These are phyloP conservation scores for Kodamaea jinghongensis DNA, from an alignment of 805 yeast genomes.

Conservation along the genomic window DNA sequence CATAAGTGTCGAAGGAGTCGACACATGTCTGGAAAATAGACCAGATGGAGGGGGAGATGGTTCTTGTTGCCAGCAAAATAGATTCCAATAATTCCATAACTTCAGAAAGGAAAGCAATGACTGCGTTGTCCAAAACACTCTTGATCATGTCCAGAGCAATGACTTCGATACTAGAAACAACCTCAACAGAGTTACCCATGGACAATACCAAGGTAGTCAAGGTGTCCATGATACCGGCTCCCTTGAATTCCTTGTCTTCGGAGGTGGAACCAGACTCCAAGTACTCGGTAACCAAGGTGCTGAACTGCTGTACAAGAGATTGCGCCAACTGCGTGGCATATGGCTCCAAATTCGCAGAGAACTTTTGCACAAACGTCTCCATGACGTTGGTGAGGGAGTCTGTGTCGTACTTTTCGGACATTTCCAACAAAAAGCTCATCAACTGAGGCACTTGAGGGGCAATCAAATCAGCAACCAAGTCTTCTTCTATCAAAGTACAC, in stretches of 20 bases:
- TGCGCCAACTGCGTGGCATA: slow-evolving; percentile 60
- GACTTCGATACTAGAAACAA: slow-evolving; percentile 32
- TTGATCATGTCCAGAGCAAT: slow-evolving; percentile 33
- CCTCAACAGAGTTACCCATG: slow-evolving; percentile 40
- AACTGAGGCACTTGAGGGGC: slow-evolving; percentile 45
- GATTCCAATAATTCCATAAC: slow-evolving; percentile 51
- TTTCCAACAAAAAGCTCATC: slow-evolving; percentile 42
- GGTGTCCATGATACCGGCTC: slow-evolving; percentile 41
- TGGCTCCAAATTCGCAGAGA: slow-evolving; percentile 53
- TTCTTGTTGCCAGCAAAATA: slow-evolving; percentile 49
- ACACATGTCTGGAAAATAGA: slow-evolving; percentile 46
- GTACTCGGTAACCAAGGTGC: slow-evolving; percentile 63
- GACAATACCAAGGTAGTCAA: slow-evolving; percentile 42
- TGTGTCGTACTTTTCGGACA: slow-evolving; percentile 43
- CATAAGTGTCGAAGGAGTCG: slow-evolving; percentile 57
- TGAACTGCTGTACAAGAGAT: slow-evolving; percentile 69
- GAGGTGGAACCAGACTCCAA: slow-evolving; percentile 19
- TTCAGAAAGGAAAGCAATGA: slow-evolving; percentile 37
- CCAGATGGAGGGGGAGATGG: slow-evolving; percentile 54
- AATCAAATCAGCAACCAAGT: slow-evolving; percentile 39
- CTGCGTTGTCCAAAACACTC: slow-evolving; percentile 37
- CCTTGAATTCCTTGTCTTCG: slow-evolving; percentile 43
- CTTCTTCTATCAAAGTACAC: slow-evolving; percentile 46
- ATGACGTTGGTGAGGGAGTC: slow-evolving; percentile 43
- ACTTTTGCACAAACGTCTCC: slow-evolving; percentile 45